Conservation (phyloP, 768 basidiomycete genomes). For the Naganishia vaughanmartiniae region DNA sequence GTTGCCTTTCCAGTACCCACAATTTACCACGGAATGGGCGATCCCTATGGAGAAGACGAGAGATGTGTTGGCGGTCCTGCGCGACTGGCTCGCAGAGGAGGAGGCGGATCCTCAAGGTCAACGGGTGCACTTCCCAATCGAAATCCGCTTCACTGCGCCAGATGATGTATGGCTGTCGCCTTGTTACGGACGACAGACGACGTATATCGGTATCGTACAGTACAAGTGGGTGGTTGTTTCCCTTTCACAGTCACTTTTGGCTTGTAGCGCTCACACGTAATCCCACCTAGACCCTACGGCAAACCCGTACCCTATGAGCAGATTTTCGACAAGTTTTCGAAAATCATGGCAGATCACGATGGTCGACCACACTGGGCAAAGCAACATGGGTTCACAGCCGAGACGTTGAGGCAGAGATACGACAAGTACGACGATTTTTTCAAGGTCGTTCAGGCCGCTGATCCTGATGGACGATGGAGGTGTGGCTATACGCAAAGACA, state of each 20-base stretch:
- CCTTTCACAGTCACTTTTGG: neutral
- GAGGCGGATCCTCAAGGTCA: conserved; percentile 66
- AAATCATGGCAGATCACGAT: conserved; percentile 64
- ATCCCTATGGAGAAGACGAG: conserved; percentile 69
- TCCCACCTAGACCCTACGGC: conserved; percentile 69
- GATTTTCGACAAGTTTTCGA: conserved; percentile 73
- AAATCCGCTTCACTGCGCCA: conserved; percentile 78
- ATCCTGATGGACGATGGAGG: conserved; percentile 67
- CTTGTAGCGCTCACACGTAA: neutral
- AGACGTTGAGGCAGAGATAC: conserved; percentile 66
- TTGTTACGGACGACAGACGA: conserved; percentile 70
- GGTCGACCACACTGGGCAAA: conserved; percentile 98
- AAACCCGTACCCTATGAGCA: conserved; percentile 74
- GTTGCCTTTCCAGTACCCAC: conserved; percentile 64
- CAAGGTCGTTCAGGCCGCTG: conserved; percentile 64
- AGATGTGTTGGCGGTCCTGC: conserved; percentile 69
- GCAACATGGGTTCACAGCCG: conserved; percentile 70
- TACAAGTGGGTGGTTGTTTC: conserved; percentile 68
- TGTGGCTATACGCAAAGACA: conserved; percentile 89
- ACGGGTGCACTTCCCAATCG: conserved; percentile 86
- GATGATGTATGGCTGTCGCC: conserved; percentile 97
- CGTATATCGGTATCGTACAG: conserved; percentile 97
- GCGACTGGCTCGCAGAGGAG: conserved; percentile 69
- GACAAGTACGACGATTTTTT: conserved; percentile 77
- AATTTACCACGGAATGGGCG: conserved; percentile 95